These are phyloP conservation scores for Trypanosoma avium DNA, from an alignment of 208 protist genomes.

Conservation along the genomic window DNA sequence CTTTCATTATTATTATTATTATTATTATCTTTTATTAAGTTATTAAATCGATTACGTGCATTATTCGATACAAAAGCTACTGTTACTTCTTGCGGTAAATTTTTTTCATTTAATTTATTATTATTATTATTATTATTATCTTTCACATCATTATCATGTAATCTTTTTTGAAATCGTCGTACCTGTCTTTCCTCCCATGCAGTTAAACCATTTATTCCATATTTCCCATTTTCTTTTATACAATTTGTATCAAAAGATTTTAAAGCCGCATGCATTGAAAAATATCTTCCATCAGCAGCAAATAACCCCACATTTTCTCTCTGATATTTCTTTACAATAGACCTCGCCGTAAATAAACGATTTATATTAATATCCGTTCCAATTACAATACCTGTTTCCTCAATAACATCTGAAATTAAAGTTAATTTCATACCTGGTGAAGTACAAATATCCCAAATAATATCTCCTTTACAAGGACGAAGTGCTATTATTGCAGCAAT, in stretches of 20 bases:
- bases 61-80: constrained; percentile 14
- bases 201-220: constrained; percentile 17
- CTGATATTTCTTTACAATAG: constrained; percentile 44
- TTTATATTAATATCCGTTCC: constrained; percentile 73
- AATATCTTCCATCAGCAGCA: constrained; percentile 42
- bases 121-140: not conserved
- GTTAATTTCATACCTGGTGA: constrained; percentile 87
- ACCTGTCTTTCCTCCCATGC: constrained; percentile 32
- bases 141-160: not conserved
- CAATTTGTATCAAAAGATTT: constrained; percentile 20
- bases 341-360: constrained; percentile 54
- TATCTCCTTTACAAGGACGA: constrained; percentile 45
- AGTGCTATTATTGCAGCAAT: constrained; percentile 82
- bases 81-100: too few relatives aligned
- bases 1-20: not conserved
- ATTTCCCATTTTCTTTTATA: not conserved
- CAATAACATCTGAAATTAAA: constrained; percentile 63
- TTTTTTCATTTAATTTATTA: too few relatives aligned
- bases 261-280: constrained; percentile 16
- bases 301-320: constrained; percentile 45
- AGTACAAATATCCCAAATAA: constrained; percentile 85
- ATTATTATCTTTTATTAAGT: not conserved
- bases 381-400: constrained; percentile 37
- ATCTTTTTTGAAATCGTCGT: constrained; percentile 15
- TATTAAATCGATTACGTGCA: constrained; percentile 1